Evolutionary conservation across 2,329 filamentous ascomycete species (phyloP), one percentile per base, ranked within the genome.

Genomic region (Aspergillus ustus): DNA sequence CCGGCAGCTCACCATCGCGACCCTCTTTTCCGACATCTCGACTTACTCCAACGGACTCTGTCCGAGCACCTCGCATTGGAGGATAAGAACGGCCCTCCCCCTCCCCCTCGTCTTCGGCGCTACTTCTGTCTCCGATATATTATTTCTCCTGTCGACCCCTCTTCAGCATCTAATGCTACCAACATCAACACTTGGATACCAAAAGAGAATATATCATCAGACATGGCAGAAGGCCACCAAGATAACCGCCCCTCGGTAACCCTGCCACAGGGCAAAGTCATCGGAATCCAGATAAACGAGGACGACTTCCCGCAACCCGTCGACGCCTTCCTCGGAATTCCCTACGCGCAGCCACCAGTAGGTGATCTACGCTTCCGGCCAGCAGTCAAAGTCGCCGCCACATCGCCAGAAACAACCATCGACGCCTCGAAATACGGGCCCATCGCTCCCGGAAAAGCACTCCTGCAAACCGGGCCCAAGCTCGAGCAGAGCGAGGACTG

Each of bases 401-500:
- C 45, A 2, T 57, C 53, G 25, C 53, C 55, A 43, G 45, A 20
- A 6, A 34, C 34, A 1, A 51, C 61, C 28, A 51, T 63, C 20
- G 54, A 63, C 51, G 61, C 53, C 2, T 57, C 37, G 11, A 49
- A 55, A 15, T 63, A 60, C 43, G 61, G 61, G 8, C 53, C 58
- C 25, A 44, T 49, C 15, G 59, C 55, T 19, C 61, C 66, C 17
- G 75, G 72, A 72, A 68, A 82, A 31, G 57, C 57, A 11, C 44
- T 59, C 19, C 22, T 59, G 5, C 37, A 50, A 6, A 46, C 45
- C 2, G 57, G 57, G 13, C 57, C 57, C 7, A 29, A 28, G 7
- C 29, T 54, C 19, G 43, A 54, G 7, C 57, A 59, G 44, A 84
- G 55, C 70, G 78, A 81, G 62, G 78, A 81, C 58, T 81, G 78